Base-by-base conservation (phyloP, 2,329 filamentous ascomycete species). In the Fusarium nygamai region DNA sequence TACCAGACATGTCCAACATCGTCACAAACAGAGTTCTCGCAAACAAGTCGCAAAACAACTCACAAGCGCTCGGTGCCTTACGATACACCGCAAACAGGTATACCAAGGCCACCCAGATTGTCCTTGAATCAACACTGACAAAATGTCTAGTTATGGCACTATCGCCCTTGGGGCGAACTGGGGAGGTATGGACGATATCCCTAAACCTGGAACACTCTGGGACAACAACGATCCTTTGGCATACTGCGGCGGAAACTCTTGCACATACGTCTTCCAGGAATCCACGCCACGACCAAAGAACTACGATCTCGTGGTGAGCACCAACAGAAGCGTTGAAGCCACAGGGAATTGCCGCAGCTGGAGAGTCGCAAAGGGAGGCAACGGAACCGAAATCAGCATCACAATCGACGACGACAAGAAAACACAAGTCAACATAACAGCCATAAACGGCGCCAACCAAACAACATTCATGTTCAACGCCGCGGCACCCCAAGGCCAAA, bases 51-150 rank as follows among this genome's bases (percentile, higher is more conserved):
- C 72, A 73, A 9, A 29, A 36, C 43, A 59, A 51, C 43, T 70
- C 73, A 16, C 75, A 77, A 27, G 67, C 72, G 5, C 60, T 69
- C 20, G 78, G 72, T n/a, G 83, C 84, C 31, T 78, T 85, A 29
- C 78, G 84, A 56, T 86, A 84, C 53, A 84, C 82, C 3, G 85
- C 85, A 19, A 85, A 86, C 41, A 82, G 80, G 83, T 82, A 59
- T 38, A 72, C n/a, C 9, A 17, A 20, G 4, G 19, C 6, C 16
- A 11, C 13, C 20, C 20, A 29, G 13, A 29, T 16, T 29, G 27
- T 29, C 20, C 13, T 16, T 11, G 20, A 48, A 16, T 22, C 19
- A 16, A 2, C 20, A 9, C 47, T 63, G 11, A 53, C 17, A 12
- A 6, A 12, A 3, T 54, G 4, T 5, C 8, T 33, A 85, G 84